A percentile compares a stretch with the other conserved stretches of the same genome.
Evolutionary conservation across 176 grass and related monocot genomes (phyloP).

Genomic region (Triticum timopheevii): DNA sequence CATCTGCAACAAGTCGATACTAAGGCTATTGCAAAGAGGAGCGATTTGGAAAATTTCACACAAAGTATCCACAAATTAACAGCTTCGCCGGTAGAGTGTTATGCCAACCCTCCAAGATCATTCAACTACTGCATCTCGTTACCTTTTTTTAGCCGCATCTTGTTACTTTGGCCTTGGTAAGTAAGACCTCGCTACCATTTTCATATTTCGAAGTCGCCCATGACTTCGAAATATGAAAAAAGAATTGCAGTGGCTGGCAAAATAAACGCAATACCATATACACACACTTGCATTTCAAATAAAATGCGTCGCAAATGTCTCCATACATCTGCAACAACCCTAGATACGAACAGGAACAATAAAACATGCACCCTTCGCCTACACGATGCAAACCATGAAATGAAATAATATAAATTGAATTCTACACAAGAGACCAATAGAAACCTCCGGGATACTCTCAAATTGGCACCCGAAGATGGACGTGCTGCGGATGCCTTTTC

Average conservation of each 20-base stretch:
- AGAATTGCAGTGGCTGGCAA: background rate
- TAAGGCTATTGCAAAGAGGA: background rate
- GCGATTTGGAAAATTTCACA: too few relatives aligned
- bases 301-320: conserved; percentile 30
- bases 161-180: too few relatives aligned
- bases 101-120: too few relatives aligned
- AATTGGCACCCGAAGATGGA: conserved; percentile 26
- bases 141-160: too few relatives aligned
- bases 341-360: conserved; percentile 22
- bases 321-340: conserved; percentile 28
- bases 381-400: conserved; percentile 37
- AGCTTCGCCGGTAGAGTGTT: too few relatives aligned
- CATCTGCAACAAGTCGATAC: background rate
- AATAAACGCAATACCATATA: background rate
- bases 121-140: too few relatives aligned
- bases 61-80: too few relatives aligned
- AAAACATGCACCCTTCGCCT: conserved; percentile 36
- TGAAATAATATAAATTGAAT: conserved; percentile 36
- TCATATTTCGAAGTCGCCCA: too few relatives aligned
- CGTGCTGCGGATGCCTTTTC: background rate
- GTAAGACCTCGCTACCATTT: too few relatives aligned
- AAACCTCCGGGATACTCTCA: conserved; percentile 30
- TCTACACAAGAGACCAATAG: conserved; percentile 28
- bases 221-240: background rate
- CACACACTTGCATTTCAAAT: conserved; percentile 34